Conservation (phyloP, 164 flowering plant species). For the Sextonia rubra region DNA sequence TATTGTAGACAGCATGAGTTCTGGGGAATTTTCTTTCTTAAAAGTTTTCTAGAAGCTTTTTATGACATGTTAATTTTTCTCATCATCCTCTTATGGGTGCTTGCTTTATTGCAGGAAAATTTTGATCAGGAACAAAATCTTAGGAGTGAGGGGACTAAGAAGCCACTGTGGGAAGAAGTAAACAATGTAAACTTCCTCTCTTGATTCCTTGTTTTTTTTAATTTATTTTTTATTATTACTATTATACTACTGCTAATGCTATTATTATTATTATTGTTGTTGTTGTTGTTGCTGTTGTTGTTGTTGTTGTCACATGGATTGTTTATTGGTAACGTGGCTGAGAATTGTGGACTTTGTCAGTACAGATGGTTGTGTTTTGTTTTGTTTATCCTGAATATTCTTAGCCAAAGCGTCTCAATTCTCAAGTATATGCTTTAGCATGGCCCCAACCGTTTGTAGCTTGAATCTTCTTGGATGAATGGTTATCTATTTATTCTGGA, state of each 20-base stretch:
- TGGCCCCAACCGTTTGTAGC: neutral
- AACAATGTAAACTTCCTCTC: neutral
- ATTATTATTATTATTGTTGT: too few relatives aligned
- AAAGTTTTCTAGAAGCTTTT: neutral
- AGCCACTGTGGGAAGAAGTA: neutral
- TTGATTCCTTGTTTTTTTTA: neutral
- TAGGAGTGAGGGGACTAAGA: neutral
- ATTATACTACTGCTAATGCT: too few relatives aligned
- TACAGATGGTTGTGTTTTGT: neutral
- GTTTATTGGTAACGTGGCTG: neutral
- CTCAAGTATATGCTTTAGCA: neutral
- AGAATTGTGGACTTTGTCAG: neutral
- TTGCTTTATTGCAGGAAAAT: slow-evolving; percentile 1
- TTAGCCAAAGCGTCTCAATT: neutral
- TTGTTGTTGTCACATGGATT: neutral
- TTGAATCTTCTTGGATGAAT: neutral
- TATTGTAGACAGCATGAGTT: slow-evolving; percentile 8
- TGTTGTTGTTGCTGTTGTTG: too few relatives aligned
- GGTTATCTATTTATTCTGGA: neutral
- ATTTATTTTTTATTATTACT: too few relatives aligned
- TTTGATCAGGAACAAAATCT: neutral
- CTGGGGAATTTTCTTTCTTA: neutral
- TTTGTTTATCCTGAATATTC: neutral
- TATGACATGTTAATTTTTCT: neutral
- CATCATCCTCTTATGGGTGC: neutral